Base-by-base conservation (phyloP, 1,284 basidiomycete genomes). In the Blastosporella zonata region DNA sequence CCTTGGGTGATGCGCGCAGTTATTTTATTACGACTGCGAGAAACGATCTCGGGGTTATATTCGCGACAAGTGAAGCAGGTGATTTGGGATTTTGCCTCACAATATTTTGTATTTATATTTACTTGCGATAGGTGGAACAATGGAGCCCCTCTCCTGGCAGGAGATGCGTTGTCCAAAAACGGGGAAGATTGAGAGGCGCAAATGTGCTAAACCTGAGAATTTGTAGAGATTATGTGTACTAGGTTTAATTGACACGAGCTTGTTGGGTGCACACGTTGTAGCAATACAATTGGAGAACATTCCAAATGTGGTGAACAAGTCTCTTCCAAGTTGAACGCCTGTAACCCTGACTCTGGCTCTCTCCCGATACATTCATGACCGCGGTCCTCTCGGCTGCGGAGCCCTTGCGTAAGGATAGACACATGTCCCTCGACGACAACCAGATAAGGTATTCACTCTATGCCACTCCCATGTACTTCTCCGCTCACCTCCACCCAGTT, bases 11-110 rank as follows among this genome's bases (percentile, higher is more conserved):
- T 69, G 87, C 91, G 18, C 79, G 91, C 46, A 93, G 87, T 59
- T 98, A 98, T 70, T 97, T 94, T 70, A 79, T 98, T 28, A 93
- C 93, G 0, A 99, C 97, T 3, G 94, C 93, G 5, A 78, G 90
- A 35, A 98, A 98, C 67, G 88, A 96, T 58, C 80, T 98, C 2
- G 96, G 97, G 2, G 93, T 96, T 10, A 84, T 93, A 44, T 92
- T 90, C 64, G 91, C 90, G 8, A 87, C 85, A 3, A 90, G 87
- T 64, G 86, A 90, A 67, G 82, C 85, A 49, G 87, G 88, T 82
- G 58, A 64, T 46, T 48, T 9, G 18, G 7, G 18, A 17, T 22
- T 21, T 8, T 27, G 6, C 2, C 28, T 21, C 15, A 25, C 20
- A 18, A 31, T 10, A 69, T 33, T 21, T 23, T 22, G 31, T 31